Evolutionary conservation across 148 eudicot species (phyloP).

Genomic region (Chenopodium formosanum): DNA sequence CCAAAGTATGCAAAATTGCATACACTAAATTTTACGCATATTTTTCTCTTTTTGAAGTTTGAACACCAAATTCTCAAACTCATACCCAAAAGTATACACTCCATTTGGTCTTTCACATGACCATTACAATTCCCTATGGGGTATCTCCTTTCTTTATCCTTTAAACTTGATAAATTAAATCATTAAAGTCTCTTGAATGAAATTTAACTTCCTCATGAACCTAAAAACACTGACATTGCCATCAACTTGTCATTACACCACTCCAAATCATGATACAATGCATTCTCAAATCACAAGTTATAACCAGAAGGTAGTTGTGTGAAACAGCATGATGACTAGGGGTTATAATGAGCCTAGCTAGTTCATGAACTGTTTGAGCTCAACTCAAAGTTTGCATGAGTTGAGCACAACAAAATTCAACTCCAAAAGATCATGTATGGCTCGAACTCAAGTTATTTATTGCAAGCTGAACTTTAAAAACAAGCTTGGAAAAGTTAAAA

Average conservation of each 20-base stretch:
- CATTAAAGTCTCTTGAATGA: background rate
- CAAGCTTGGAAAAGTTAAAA: too few species aligned
- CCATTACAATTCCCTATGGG: background rate
- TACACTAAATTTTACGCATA: too few species aligned
- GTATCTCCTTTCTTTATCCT: background rate
- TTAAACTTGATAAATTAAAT: background rate
- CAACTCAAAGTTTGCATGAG: too few species aligned
- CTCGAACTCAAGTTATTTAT: too few species aligned
- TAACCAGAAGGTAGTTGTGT: background rate
- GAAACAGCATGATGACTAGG: background rate
- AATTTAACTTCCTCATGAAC: background rate
- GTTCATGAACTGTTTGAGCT: too few species aligned
- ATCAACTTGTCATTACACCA: background rate
- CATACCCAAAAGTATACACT: too few species aligned
- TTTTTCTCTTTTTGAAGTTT: background rate
- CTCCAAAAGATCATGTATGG: too few species aligned
- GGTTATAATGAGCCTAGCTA: too few species aligned
- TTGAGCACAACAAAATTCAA: too few species aligned
- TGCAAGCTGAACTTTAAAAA: too few species aligned
- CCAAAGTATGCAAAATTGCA: background rate
- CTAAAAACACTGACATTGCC: background rate
- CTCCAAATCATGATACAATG: background rate
- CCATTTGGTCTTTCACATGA: too few species aligned
- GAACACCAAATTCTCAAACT: background rate
- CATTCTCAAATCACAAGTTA: background rate